Conservation (phyloP, 768 basidiomycete genomes). For the Lentinula edodes region DNA sequence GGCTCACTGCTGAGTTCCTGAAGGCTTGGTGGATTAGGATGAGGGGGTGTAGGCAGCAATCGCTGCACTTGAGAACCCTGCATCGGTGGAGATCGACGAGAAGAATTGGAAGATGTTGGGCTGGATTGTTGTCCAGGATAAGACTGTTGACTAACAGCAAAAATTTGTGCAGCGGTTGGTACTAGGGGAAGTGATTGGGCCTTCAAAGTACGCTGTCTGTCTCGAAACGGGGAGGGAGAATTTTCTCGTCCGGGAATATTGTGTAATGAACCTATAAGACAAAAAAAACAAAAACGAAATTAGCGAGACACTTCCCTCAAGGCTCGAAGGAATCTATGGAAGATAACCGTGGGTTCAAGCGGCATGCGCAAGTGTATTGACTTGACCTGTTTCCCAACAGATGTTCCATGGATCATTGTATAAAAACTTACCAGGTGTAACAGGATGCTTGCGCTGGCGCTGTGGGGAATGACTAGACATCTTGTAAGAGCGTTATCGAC, state of each 20-base stretch:
- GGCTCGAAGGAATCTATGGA: background rate
- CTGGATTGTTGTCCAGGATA: slow-evolving; percentile 38
- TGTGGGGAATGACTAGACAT: slow-evolving; percentile 62
- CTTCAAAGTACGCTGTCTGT: slow-evolving; percentile 51
- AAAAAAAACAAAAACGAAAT: background rate
- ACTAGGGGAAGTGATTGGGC: slow-evolving; percentile 59
- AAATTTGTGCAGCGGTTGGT: slow-evolving; percentile 51
- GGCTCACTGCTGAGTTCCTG: slow-evolving; percentile 24
- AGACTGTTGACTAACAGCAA: slow-evolving; percentile 33
- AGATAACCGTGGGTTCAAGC: background rate
- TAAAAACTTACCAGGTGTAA: slow-evolving; percentile 41
- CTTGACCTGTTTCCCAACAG: slow-evolving; percentile 7
- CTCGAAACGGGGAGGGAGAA: slow-evolving; percentile 43
- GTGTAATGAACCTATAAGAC: slow-evolving; percentile 33
- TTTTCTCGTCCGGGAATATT: slow-evolving; percentile 37
- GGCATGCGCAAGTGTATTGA: background rate
- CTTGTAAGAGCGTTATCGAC: slow-evolving; percentile 3
- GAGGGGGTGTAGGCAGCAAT: slow-evolving; percentile 40
- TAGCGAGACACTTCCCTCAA: background rate
- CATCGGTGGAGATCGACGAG: slow-evolving; percentile 32
- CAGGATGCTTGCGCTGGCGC: slow-evolving; percentile 48
- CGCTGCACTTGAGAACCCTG: slow-evolving; percentile 24
- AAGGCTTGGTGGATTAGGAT: slow-evolving; percentile 29
- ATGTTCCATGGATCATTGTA: slow-evolving; percentile 16
- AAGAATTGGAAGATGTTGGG: slow-evolving; percentile 37